phyloP scores from a whole-genome alignment of 2,329 filamentous ascomycete species.

The Trichothecium sympodiale region DNA sequence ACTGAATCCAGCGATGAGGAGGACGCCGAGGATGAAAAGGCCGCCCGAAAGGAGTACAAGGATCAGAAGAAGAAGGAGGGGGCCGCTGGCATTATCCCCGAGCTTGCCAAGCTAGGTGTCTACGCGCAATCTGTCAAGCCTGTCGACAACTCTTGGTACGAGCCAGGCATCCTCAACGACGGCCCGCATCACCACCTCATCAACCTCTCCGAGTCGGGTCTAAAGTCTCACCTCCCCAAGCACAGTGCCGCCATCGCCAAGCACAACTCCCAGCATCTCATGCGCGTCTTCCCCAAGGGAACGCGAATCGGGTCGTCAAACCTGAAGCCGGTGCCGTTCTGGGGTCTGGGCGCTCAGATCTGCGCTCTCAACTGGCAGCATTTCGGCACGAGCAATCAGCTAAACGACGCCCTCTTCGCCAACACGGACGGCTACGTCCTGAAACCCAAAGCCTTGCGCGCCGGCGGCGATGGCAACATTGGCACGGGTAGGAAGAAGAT shows the following conservation, averaged over 20 bases:
- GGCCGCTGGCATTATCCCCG: conserved; percentile 43
- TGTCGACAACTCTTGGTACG: conserved; percentile 53
- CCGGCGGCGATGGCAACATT: conserved; percentile 40
- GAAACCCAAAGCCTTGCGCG: conserved; percentile 49
- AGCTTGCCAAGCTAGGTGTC: conserved; percentile 54
- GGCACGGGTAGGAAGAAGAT: conserved; percentile 33
- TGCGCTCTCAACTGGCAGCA: conserved; percentile 62
- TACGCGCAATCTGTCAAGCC: conserved; percentile 63
- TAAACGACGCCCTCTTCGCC: conserved; percentile 57
- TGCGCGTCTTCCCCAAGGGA: conserved; percentile 60
- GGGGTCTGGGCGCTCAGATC: conserved; percentile 57
- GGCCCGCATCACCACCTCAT: conserved; percentile 55
- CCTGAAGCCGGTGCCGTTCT: conserved; percentile 51
- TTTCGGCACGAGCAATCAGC: conserved; percentile 53
- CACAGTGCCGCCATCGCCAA: conserved; percentile 34
- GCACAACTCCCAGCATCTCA: conserved; percentile 56
- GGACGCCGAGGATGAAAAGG: conserved; percentile 30
- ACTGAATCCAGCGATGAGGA: conserved; percentile 22
- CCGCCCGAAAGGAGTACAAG: conserved; percentile 41
- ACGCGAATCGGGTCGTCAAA: conserved; percentile 58
- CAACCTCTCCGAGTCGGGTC: conserved; percentile 55
- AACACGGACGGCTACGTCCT: conserved; percentile 55
- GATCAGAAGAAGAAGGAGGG: conserved; percentile 31
- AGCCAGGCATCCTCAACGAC: conserved; percentile 35
- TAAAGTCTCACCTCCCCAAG: conserved; percentile 38